Evolutionary conservation across 2,329 filamentous ascomycete genomes (phyloP), one percentile per base, ranked within the genome.

Genomic region (Blastomyces silverae): DNA sequence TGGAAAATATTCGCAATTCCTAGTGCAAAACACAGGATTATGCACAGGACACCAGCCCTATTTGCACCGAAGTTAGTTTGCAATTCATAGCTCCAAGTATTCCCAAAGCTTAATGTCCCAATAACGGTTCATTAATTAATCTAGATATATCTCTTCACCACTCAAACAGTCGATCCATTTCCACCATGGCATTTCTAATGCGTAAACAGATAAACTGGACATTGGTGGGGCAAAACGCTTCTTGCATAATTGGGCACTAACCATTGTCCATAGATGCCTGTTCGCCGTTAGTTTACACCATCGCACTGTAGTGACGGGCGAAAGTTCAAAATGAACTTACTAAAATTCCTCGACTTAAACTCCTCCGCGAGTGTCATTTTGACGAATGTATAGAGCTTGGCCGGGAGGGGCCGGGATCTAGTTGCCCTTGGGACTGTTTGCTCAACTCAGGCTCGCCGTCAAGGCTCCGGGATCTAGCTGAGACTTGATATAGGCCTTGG

Each of bases 261-360:
- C 85, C 85, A 88, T 85, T 87, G 85, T 71, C 84, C 85, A 75
- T 87, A 88, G 75, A 88, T 88, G 78, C 85, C 85, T 87, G 64
- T 58, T 22, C 2, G 46, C 60, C n/a, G 57, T 56, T 64, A 61
- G 58, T 37, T 53, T 22, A 20, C 46, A 59, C 64, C 60, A 62
- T 59, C 56, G 50, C 17, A 34, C 15, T 44, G 22, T 22, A 13
- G n/a, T 52, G 7, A 52, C 15, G 69, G 65, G 64, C 68, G 62
- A 57, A 66, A 39, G n/a, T 15, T 50, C 25, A 20, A 2, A 61
- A 63, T 58, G 65, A 59, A 75, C 84, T 77, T 78, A 87, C 85
- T 87, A 80, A 87, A 88, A 78, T 88, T 88, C 74, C 85, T 79
- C 73, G 84, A 85, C 73, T 79, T 84, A 74, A 88, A 82, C 76